Evolutionary conservation across 164 flowering plant genomes (phyloP).

Genomic region (Euptelea pleiosperma): DNA sequence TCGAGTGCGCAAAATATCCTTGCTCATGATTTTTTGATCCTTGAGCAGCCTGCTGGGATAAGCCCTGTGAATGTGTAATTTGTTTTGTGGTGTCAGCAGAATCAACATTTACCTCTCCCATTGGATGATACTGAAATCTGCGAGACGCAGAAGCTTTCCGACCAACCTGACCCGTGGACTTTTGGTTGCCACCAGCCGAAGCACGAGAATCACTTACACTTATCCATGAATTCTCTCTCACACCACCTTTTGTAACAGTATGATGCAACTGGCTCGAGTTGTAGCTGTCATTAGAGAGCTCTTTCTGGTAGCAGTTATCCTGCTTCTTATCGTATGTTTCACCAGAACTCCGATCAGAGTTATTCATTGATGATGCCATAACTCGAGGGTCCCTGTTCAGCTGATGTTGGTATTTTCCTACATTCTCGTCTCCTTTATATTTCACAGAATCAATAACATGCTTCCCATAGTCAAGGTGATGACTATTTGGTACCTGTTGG

Average conservation of each 20-base stretch:
- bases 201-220: conserved; percentile 24
- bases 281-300: conserved; percentile 29
- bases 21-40: conserved; percentile 33
- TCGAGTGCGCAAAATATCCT: conserved; percentile 37
- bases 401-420: conserved; percentile 23
- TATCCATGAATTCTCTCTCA: conserved; percentile 28
- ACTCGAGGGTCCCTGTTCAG: conserved; percentile 11
- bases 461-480: conserved; percentile 29
- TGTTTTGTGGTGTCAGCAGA: conserved; percentile 35
- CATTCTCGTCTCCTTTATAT: conserved; percentile 25
- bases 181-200: conserved; percentile 37
- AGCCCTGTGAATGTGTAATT: conserved; percentile 27
- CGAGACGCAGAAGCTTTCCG: conserved; percentile 28
- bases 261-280: conserved; percentile 29
- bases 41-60: conserved; percentile 32
- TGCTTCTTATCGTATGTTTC: conserved; percentile 28
- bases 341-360: conserved; percentile 27
- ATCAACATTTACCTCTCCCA: conserved; percentile 61
- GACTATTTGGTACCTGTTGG: conserved; percentile 22
- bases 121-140: conserved; percentile 78
- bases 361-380: conserved; percentile 17
- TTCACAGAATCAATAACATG: conserved; percentile 20
- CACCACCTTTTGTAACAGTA: conserved; percentile 21
- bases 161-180: conserved; percentile 30
- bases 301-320: conserved; percentile 27